Percentiles rank a stretch among this genome's conserved stretches.
phyloP scores from a whole-genome alignment of 139 green algal genomes.

The Micractinium sp. region DNA sequence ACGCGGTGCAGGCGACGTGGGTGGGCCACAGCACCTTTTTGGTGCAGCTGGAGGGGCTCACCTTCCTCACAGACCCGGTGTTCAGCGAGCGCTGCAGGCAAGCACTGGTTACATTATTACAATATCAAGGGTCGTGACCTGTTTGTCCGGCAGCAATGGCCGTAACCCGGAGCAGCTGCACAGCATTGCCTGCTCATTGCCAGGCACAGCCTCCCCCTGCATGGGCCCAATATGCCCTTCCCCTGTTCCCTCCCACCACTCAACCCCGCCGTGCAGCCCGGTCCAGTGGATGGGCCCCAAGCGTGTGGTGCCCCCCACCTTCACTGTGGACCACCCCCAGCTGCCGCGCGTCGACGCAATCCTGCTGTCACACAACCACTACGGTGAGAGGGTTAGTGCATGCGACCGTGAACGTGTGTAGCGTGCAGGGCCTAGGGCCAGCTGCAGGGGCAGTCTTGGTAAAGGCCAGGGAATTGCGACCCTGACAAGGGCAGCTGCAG shows the following conservation, averaged over 20 bases:
- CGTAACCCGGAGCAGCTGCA: too few relatives aligned
- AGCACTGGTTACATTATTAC: neutral
- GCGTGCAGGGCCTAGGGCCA: too few relatives aligned
- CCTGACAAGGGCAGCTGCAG: neutral
- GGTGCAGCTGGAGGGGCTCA: slow-evolving; percentile 71
- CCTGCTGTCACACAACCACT: slow-evolving; percentile 82
- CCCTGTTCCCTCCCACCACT: neutral
- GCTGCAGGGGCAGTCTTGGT: too few relatives aligned
- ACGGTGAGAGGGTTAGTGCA: slow-evolving; percentile 40
- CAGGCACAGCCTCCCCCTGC: too few relatives aligned
- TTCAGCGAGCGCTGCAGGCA: slow-evolving; percentile 51
- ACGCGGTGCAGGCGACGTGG: slow-evolving; percentile 64
- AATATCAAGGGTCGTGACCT: too few relatives aligned
- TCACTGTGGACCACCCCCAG: slow-evolving; percentile 37
- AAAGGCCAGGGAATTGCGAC: too few relatives aligned
- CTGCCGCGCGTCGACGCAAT: slow-evolving; percentile 76
- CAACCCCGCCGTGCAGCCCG: neutral
- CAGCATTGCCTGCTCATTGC: too few relatives aligned
- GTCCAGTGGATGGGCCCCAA: slow-evolving; percentile 54
- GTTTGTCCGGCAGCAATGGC: too few relatives aligned
- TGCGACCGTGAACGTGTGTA: too few relatives aligned
- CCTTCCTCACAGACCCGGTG: slow-evolving; percentile 81
- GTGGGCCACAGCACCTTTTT: slow-evolving; percentile 76
- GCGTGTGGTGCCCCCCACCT: slow-evolving; percentile 50
- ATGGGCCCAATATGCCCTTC: neutral